Conservation (phyloP, 2,329 filamentous ascomycete species). For the Plenodomus tracheiphilus region DNA sequence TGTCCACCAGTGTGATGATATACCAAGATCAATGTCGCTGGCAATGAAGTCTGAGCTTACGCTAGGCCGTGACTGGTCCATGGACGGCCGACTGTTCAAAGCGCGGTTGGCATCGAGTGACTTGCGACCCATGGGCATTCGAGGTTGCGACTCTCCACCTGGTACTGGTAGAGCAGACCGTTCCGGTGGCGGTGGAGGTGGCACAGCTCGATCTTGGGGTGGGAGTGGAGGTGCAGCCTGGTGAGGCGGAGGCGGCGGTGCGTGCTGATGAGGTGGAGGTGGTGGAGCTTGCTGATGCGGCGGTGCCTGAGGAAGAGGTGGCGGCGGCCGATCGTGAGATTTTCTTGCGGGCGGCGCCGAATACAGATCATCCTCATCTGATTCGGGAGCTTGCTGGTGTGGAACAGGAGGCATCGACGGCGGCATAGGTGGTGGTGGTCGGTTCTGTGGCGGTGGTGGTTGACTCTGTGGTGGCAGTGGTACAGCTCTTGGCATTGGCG, state of each 20-base stretch:
- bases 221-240: slow-evolving; percentile 52
- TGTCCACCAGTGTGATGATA: slow-evolving; percentile 82
- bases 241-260: slow-evolving; percentile 36
- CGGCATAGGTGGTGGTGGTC: slow-evolving; percentile 37
- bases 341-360: slow-evolving; percentile 40
- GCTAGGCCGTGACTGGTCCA: slow-evolving; percentile 71
- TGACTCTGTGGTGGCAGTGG: slow-evolving; percentile 40
- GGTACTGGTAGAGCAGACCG: too few relatives aligned
- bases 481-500: slow-evolving; percentile 43
- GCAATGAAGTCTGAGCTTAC: slow-evolving; percentile 84
- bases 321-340: slow-evolving; percentile 40
- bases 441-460: slow-evolving; percentile 38
- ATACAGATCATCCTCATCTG: slow-evolving; percentile 45
- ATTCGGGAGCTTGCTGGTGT: slow-evolving; percentile 31
- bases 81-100: slow-evolving; percentile 62
- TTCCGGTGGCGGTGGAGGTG: slow-evolving; percentile 44
- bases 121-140: slow-evolving; percentile 55
- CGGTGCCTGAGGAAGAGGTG: slow-evolving; percentile 42
- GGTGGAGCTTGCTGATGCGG: slow-evolving; percentile 40
- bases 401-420: slow-evolving; percentile 38
- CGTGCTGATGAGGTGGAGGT: slow-evolving; percentile 46
- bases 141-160: slow-evolving; percentile 41
- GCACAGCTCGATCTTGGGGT: slow-evolving; percentile 29
- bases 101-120: slow-evolving; percentile 67
- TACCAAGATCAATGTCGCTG: slow-evolving; percentile 78